Evolutionary conservation across 345 rosid genomes (phyloP), one percentile per base, ranked within the genome.

Genomic region (Syzygium oleosum): DNA sequence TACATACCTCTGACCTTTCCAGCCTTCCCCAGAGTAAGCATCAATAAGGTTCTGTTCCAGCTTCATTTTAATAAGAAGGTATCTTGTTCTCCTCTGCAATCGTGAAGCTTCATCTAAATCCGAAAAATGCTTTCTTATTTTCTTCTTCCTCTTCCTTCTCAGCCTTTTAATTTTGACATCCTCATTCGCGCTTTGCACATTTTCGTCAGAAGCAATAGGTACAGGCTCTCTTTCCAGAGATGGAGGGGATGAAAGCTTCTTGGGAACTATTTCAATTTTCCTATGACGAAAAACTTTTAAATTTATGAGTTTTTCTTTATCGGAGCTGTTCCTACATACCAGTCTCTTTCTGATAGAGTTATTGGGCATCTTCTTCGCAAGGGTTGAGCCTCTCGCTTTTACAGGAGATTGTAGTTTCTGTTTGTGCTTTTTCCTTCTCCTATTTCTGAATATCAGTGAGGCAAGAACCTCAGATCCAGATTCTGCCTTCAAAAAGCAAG

Each of bases 1-100:
- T 34, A 14, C 91, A 83, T 93, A 98, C 99, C 99, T 98, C 91
- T 98, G 99, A 91, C 99, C 99, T 91, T 98, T 98, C 99, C 99
- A 98, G 41, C 99, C 99, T 93, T 98, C 99, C 41, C 94, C 92
- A 22, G 98, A 96, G 88, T 97, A 98, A 86, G 99, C 99, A 93
- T 98, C 99, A 59, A 98, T 95, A 85, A 96, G 99, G 90, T 97
- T 98, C 94, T 98, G 99, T 92, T 97, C 98, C 92, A 93, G 91
- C 97, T 96, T 96, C 96, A 98, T 94, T 93, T 94, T 96, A 86
- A 98, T 94, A 90, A 98, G 91, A 88, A 96, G 91, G 91, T 97
- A 96, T 95, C 96, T 96, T 7, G 98, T 91, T 89, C 98, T 93
- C 92, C 97, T 95, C 89, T 96, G 98, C 95, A 98, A 93, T 55